Conservation (phyloP, 306 rosid genomes). For the Cicer chorassanicum region DNA sequence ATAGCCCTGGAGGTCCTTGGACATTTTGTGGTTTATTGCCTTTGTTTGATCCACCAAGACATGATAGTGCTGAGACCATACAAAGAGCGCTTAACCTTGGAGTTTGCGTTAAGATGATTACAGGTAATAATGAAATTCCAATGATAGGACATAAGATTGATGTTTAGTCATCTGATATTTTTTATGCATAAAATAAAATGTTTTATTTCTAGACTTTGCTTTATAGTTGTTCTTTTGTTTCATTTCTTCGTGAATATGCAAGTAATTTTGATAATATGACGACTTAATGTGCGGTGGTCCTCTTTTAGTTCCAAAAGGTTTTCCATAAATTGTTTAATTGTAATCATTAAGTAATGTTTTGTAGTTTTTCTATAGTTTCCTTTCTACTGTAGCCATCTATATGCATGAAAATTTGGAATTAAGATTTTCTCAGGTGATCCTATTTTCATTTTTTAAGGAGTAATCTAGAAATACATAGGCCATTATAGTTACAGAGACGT, state of each 20-base stretch:
- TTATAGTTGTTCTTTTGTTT: background rate
- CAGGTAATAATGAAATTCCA: constrained; percentile 58
- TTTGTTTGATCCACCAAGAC: constrained; percentile 93
- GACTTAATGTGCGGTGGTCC: background rate
- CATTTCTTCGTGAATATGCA: background rate
- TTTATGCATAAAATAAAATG: constrained; percentile 10
- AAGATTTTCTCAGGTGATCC: constrained; percentile 5
- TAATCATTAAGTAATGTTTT: background rate
- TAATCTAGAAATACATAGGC: constrained; percentile 12
- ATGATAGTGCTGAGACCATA: constrained; percentile 91
- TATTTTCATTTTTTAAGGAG: background rate
- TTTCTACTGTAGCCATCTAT: background rate
- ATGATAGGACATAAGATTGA: background rate
- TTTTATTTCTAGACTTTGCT: background rate
- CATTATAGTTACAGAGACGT: background rate
- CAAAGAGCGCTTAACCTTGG: constrained; percentile 88
- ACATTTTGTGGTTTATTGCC: constrained; percentile 83
- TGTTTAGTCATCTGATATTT: constrained; percentile 24
- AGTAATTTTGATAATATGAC: background rate
- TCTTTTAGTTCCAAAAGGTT: background rate
- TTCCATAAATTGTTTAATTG: background rate
- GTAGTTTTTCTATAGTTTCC: background rate
- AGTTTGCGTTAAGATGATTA: constrained; percentile 89
- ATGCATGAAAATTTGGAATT: background rate
- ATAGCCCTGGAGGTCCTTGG: constrained; percentile 83